Evolutionary conservation across 371 early-diverging fungal species (phyloP).

Genomic region (Mucor circinelloides): DNA sequence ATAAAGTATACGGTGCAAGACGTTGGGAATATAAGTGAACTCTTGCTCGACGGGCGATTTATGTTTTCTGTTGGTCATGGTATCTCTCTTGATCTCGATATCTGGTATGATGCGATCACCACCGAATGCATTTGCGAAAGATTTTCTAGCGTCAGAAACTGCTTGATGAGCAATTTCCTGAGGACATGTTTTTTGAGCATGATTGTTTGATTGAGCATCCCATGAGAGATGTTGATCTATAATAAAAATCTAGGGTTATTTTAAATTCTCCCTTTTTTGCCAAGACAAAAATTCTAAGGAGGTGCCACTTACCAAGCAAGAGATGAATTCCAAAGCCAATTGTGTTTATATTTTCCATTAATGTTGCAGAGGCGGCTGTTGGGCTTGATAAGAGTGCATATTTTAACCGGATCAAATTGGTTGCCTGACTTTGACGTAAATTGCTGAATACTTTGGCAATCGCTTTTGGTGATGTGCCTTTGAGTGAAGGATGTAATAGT

Average conservation of each 20-base stretch:
- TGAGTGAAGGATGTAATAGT: constrained; percentile 41
- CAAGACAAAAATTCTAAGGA: constrained; percentile 9
- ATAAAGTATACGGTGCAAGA: constrained; percentile 70
- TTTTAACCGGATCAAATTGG: constrained; percentile 43
- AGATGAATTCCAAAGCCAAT: constrained; percentile 65
- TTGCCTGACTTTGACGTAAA: constrained; percentile 40
- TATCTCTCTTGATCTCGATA: constrained; percentile 20
- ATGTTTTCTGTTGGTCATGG: constrained; percentile 2
- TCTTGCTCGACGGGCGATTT: constrained; percentile 24
- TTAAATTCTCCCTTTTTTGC: constrained; percentile 4
- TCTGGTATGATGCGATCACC: constrained; percentile 15
- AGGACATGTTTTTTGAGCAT: constrained; percentile 65
- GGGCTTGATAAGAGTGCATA: constrained; percentile 35
- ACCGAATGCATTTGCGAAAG: constrained; percentile 48
- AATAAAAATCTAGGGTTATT: constrained; percentile 2
- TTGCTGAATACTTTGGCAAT: constrained; percentile 46
- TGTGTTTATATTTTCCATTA: constrained; percentile 51
- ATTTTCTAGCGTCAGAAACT: constrained; percentile 59
- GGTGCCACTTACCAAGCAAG: constrained; percentile 47
- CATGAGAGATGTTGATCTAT: constrained; percentile 66
- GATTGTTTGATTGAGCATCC: constrained; percentile 53
- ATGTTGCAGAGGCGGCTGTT: constrained; percentile 15
- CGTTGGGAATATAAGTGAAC: constrained; percentile 62
- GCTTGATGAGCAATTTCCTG: constrained; percentile 65
- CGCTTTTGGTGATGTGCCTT: constrained; percentile 36